Base-by-base conservation (phyloP, 1,139 yeast genomes). In the Komagataea norvegica region DNA sequence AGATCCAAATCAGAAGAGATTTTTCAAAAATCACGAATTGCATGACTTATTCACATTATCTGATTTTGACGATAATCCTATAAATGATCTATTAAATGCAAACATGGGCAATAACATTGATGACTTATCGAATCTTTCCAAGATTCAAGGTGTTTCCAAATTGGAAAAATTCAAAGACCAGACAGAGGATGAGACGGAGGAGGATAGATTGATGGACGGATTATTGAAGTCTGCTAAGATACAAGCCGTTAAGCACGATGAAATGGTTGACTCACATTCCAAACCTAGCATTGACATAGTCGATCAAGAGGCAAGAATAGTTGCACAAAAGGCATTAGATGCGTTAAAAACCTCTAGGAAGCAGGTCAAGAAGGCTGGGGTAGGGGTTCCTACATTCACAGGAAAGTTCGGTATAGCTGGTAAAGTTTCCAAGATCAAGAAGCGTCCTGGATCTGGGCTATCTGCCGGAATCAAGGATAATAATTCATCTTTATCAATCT, bases 381-480 rank as follows among this genome's bases (percentile, higher is more conserved):
- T 88, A 21, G 95, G 95, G 4, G 79, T 84, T 0, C 97, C 96
- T 0, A 91, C 98, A 0, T 91, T 96, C 95, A 91, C 98, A 0
- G 98, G 98, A 0, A 75, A 75, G 49, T 87, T 82, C 65, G 98
- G 98, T 0, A 60, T 67, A 17, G 95, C 96, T 0, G 96, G 96
- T 41, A 70, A 59, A 59, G 61, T 58, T 51, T 30, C 34, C 16
- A 68, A 29, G 16, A 51, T 47, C 9, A 24, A 23, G 15, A 30
- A 34, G 49, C 19, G 30, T 14, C 31, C 31, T n/a, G 18, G 20
- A 8, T 8, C 25, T 17, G 26, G 27, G 10, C n/a, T 25, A 14
- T 8, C 7, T 37, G 9, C 42, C 33, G 25, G 31, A 21, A 45
- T 41, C 3, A 14, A 33, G 2, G 34, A 29, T 6, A 36, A 31